Conservation (phyloP, 2,329 filamentous ascomycete genomes). For the Colletotrichum sp. region DNA sequence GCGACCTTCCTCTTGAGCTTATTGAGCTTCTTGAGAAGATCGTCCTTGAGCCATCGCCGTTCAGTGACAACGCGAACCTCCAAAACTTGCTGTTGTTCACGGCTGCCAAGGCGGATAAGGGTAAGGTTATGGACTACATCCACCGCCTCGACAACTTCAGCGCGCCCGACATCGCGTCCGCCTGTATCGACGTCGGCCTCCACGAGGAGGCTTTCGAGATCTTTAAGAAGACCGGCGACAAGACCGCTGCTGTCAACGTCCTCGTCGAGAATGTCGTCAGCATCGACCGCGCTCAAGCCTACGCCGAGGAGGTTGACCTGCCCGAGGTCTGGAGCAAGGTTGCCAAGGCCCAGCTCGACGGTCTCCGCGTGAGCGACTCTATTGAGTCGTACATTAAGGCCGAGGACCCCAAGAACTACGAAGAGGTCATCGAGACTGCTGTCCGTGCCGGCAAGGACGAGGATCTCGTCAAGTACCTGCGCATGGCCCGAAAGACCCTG, state of each 20-base stretch:
- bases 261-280: slow-evolving; percentile 96
- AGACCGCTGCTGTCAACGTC: slow-evolving; percentile 85
- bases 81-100: slow-evolving; percentile 97
- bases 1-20: slow-evolving; percentile 89
- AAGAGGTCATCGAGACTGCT: slow-evolving; percentile 94
- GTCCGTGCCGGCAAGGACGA: slow-evolving; percentile 97
- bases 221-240: slow-evolving; percentile 96
- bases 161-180: slow-evolving; percentile 87
- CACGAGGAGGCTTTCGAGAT: slow-evolving; percentile 98
- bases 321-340: slow-evolving; percentile 99
- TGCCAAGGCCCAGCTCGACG: slow-evolving; percentile 96
- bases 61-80: slow-evolving; percentile 95
- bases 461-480: slow-evolving; percentile 93
- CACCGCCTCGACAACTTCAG: slow-evolving; percentile 89
- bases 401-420: slow-evolving; percentile 88
- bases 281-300: slow-evolving; percentile 95
- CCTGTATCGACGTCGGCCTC: slow-evolving; percentile 93
- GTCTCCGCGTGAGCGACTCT: slow-evolving; percentile 87
- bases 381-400: slow-evolving; percentile 99
- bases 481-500: slow-evolving; percentile 96
- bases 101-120: slow-evolving; percentile 94
- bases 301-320: slow-evolving; percentile 91
- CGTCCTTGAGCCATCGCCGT: slow-evolving; percentile 97
- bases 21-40: slow-evolving; percentile 99
- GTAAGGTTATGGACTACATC: slow-evolving; percentile 94